Percentiles rank a stretch among this genome's conserved stretches.
phyloP scores from a whole-genome alignment of 108 stramenopile species.

The Discostella stelligeroides region DNA sequence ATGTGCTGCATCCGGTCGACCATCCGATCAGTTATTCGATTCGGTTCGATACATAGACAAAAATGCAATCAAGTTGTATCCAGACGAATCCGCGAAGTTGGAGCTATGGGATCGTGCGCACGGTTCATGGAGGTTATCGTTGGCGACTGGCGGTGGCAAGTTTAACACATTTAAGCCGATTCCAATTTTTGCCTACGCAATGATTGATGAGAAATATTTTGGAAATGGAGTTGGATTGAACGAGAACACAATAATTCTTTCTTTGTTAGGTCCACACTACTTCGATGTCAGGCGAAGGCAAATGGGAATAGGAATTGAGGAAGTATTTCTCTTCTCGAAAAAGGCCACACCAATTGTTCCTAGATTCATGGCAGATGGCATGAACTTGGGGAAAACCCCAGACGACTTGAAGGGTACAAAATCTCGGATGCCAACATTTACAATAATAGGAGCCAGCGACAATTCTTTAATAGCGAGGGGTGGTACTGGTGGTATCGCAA shows the following conservation, averaged over 20 bases:
- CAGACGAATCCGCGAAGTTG: conserved; percentile 42
- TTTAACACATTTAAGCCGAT: conserved; percentile 57
- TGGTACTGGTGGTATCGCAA: conserved; percentile 67
- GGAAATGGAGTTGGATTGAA: conserved; percentile 67
- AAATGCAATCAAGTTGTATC: conserved; percentile 59
- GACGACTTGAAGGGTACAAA: conserved; percentile 31
- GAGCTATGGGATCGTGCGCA: conserved; percentile 58
- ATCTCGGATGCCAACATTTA: conserved; percentile 62
- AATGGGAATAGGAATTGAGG: conserved; percentile 66
- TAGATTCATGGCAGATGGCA: conserved; percentile 48
- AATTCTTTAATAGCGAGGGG: conserved; percentile 67
- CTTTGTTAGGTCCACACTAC: conserved; percentile 59
- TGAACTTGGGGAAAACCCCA: conserved; percentile 59
- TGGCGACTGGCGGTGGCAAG: conserved; percentile 62
- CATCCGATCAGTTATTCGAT: conserved; percentile 53
- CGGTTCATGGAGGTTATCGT: conserved; percentile 64
- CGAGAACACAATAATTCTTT: conserved; percentile 49
- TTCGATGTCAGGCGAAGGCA: conserved; percentile 51
- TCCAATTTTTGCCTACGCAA: conserved; percentile 71
- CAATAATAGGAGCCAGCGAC: conserved; percentile 66
- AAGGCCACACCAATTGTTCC: conserved; percentile 52
- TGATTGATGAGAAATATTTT: conserved; percentile 63
- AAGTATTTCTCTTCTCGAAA: conserved; percentile 54
- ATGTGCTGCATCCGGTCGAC: conserved; percentile 44
- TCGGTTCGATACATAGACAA: conserved; percentile 64